Evolutionary conservation across 129 eudicot species (phyloP), one percentile per base, ranked within the genome.

Genomic region (Flaveria linearis): DNA sequence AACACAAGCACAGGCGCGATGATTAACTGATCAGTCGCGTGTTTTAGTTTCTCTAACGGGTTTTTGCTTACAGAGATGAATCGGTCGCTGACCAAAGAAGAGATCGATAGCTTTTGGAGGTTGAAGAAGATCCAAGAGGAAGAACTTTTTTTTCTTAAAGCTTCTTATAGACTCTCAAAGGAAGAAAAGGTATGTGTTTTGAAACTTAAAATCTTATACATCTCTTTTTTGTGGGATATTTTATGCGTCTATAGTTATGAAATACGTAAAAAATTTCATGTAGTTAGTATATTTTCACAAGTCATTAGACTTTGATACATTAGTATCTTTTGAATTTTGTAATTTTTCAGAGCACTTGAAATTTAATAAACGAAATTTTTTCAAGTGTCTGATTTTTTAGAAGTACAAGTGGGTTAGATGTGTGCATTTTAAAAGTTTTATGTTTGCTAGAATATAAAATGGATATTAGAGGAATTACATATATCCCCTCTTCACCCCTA

Each of bases 41-140:
- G 26, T 30, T 63, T 30, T 15, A 14, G 45, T 16, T 5, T 30
- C 46, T 63, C 11, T 63, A 28, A 55, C 13, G 16, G 8, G 33
- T 17, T 39, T 67, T 22, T 46, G 50, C 46, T 67, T 28, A 11
- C 7, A 55, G 60, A 41, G 77, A 86, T 86, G 75, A 86, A 86
- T 30, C 80, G 13, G 14, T 86, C 87, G 15, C 26, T 71, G 14
- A 86, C 89, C 5, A 86, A 80, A 68, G 87, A 80, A 73, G 82
- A 72, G 80, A 86, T 86, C 58, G 80, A 77, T 65, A 46, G 69
- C 36, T 86, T 69, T 71, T 86, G 89, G 89, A 86, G 71, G 68
- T 60, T 66, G 41, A 82, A 78, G 84, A 79, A 86, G 78, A 52
- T 75, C 0, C 33, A 76, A 63, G 86, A 82, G 80, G 86, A 86